Evolutionary conservation across 345 rosid species (phyloP).

Genomic region (Aethionema arabicum): DNA sequence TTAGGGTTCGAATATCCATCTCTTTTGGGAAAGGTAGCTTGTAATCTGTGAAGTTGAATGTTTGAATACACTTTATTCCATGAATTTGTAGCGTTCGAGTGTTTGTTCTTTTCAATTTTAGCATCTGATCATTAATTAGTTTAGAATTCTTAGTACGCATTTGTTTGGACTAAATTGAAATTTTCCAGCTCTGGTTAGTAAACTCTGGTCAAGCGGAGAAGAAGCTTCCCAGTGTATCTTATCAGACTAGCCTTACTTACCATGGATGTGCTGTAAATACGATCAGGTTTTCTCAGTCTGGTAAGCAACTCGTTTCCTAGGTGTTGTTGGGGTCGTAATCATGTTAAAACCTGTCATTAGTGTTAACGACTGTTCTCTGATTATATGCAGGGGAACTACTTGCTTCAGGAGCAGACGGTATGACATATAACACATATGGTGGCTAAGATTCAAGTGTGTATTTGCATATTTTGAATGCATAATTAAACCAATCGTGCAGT

Average conservation of each 20-base stretch:
- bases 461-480: background rate
- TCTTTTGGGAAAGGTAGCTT: background rate
- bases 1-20: background rate
- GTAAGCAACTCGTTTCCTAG: slow-evolving; percentile 37
- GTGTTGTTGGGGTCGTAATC: background rate
- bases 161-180: slow-evolving; percentile 11
- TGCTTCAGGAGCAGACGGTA: slow-evolving; percentile 99
- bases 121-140: background rate
- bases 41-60: background rate
- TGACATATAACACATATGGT: slow-evolving; percentile 14
- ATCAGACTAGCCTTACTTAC: slow-evolving; percentile 74
- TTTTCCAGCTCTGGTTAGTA: slow-evolving; percentile 66
- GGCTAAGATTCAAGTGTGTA: slow-evolving; percentile 3
- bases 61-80: background rate
- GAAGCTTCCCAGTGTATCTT: slow-evolving; percentile 65
- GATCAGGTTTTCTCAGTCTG: slow-evolving; percentile 81
- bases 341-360: slow-evolving; percentile 4
- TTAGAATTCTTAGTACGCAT: background rate
- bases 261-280: slow-evolving; percentile 78
- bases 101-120: background rate
- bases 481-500: background rate
- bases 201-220: slow-evolving; percentile 55
- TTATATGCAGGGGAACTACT: slow-evolving; percentile 72
- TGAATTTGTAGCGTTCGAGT: background rate
- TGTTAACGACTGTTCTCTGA: background rate